phyloP scores from a whole-genome alignment of 2,329 filamentous ascomycete species.

The Claviceps cyperi region DNA sequence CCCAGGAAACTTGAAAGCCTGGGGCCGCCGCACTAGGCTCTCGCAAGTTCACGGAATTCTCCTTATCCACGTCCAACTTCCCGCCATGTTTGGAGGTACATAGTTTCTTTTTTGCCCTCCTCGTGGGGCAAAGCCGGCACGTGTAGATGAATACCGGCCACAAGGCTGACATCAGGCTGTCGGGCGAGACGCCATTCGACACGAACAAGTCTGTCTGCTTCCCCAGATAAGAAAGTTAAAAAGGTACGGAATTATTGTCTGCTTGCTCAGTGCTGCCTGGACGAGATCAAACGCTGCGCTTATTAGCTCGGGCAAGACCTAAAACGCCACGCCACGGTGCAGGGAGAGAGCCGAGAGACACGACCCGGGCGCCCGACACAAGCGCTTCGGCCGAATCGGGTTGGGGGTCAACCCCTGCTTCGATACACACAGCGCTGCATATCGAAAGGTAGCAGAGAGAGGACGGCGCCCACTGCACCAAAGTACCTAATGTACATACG shows the following conservation, averaged over 20 bases:
- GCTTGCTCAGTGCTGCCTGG: background rate
- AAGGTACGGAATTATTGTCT: no score
- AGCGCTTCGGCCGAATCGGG: slow-evolving; percentile 6
- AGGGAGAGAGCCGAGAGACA: background rate
- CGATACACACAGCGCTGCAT: background rate
- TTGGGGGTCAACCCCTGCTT: slow-evolving; percentile 2
- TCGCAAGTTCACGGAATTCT: background rate
- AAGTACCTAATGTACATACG: no score
- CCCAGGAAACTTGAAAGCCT: background rate
- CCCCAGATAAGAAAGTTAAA: no score
- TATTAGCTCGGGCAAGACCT: background rate
- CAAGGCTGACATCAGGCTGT: background rate
- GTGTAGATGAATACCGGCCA: no score
- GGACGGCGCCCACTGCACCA: no score
- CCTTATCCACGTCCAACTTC: background rate
- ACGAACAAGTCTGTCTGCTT: background rate
- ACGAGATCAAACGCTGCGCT: background rate
- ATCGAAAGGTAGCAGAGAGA: background rate
- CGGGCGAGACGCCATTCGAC: background rate
- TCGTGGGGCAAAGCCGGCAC: background rate
- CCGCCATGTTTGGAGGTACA: background rate
- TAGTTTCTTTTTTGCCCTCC: background rate
- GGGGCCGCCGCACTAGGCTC: no score
- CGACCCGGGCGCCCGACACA: slow-evolving; percentile 1
- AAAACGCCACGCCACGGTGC: background rate